These are phyloP conservation scores for Pyrenophora teres DNA, from an alignment of 2,329 filamentous ascomycete genomes.

Conservation along the genomic window DNA sequence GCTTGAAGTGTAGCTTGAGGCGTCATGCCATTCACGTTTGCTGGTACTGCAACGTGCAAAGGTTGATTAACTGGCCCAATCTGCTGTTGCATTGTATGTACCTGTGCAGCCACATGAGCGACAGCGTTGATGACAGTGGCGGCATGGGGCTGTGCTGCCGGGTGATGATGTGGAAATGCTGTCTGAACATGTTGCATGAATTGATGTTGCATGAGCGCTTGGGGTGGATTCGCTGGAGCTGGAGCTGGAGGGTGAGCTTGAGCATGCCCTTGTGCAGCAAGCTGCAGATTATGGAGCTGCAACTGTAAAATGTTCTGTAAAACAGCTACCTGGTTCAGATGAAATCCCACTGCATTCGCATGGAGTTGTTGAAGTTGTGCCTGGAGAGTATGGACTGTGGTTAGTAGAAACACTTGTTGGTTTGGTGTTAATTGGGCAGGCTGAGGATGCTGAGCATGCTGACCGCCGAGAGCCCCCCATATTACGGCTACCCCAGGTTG, in stretches of 20 bases:
- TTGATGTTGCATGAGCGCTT: constrained; percentile 1
- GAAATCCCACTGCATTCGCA: constrained; percentile 14
- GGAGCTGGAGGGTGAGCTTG: constrained; percentile 1
- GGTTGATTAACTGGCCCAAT: constrained; percentile 2
- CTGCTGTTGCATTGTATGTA: constrained; percentile 14
- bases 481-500: constrained; percentile 6
- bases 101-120: constrained; percentile 7
- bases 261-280: neutral
- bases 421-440: constrained; percentile 14
- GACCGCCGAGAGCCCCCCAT: constrained; percentile 12
- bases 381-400: constrained; percentile 24
- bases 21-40: constrained; percentile 1
- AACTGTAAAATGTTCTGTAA: constrained; percentile 25
- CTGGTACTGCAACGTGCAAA: constrained; percentile 5
- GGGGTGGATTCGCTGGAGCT: neutral
- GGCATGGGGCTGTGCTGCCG: constrained; percentile 1
- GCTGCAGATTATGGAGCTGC: constrained; percentile 10
- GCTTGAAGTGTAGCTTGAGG: constrained; percentile 41
- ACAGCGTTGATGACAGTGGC: constrained; percentile 3
- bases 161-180: constrained; percentile 2
- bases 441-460: constrained; percentile 7
- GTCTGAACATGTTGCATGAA: constrained; percentile 1
- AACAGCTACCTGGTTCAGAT: constrained; percentile 19
- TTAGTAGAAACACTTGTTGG: constrained; percentile 20
- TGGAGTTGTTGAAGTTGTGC: constrained; percentile 31